Percentiles rank a stretch among this genome's conserved stretches.
Evolutionary conservation across 345 rosid genomes (phyloP).

Genomic region (Arabidopsis arenosa): DNA sequence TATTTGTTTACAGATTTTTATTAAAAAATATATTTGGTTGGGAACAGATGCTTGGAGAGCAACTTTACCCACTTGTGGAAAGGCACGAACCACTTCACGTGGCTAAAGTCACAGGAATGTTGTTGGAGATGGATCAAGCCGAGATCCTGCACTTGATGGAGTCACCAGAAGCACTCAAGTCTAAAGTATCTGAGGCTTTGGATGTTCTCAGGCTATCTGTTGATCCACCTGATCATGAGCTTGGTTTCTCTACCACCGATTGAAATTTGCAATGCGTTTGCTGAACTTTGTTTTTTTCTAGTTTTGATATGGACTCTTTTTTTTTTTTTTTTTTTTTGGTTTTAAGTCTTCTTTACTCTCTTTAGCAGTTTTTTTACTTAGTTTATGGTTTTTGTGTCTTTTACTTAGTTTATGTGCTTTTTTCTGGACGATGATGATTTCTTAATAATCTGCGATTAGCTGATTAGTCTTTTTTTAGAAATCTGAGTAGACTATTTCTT

Average conservation of each 20-base stretch:
- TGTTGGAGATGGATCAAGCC: constrained; percentile 76
- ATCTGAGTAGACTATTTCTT: background rate
- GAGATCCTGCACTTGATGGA: constrained; percentile 69
- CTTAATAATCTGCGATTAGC: background rate
- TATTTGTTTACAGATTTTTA: background rate
- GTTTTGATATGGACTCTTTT: constrained; percentile 19
- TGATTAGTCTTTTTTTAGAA: background rate
- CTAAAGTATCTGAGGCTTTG: constrained; percentile 71
- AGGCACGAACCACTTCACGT: constrained; percentile 60
- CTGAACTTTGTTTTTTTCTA: background rate
- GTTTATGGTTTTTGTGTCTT: constrained; percentile 15
- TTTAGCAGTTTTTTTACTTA: background rate
- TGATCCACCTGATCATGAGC: constrained; percentile 46
- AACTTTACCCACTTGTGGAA: constrained; percentile 70
- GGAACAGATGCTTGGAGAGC: constrained; percentile 70
- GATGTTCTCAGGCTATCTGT: constrained; percentile 56
- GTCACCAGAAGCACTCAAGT: constrained; percentile 68
- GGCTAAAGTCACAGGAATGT: constrained; percentile 75
- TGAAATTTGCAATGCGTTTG: constrained; percentile 12
- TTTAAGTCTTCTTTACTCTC: background rate
- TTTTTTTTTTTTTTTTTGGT: background rate
- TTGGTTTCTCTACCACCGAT: constrained; percentile 45
- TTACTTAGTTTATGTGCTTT: constrained; percentile 9
- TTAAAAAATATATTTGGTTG: background rate
- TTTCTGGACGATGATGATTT: constrained; percentile 11